Evolutionary conservation across 2,329 filamentous ascomycete genomes (phyloP).

Genomic region (Alternaria novae-zelandiae): DNA sequence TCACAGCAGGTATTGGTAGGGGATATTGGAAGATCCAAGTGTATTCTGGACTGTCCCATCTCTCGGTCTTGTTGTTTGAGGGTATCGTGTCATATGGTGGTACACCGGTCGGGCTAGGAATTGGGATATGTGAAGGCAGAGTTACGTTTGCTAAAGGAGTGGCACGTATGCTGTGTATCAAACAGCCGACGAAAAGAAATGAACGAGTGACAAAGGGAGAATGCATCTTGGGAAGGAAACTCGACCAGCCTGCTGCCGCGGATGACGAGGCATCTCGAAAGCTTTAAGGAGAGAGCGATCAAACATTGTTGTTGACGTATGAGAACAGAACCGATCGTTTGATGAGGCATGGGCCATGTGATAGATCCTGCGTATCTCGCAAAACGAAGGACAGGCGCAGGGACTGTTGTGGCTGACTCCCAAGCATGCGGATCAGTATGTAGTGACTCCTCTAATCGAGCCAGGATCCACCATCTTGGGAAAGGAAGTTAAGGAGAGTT

Average conservation of each 20-base stretch:
- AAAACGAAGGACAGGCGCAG: constrained; percentile 9
- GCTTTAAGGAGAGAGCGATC: constrained; percentile 3
- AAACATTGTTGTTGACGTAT: not conserved
- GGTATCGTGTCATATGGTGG: constrained; percentile 7
- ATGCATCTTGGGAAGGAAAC: constrained; percentile 9
- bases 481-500: constrained; percentile 2
- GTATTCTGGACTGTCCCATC: constrained; percentile 48
- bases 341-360: constrained; percentile 9
- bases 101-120: not conserved
- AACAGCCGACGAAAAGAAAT: constrained; percentile 2
- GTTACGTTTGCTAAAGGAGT: constrained; percentile 9
- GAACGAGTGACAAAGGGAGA: constrained; percentile 9
- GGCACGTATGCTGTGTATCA: constrained; percentile 1
- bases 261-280: not conserved
- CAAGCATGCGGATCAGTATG: constrained; percentile 2
- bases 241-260: not conserved
- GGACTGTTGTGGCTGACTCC: constrained; percentile 1
- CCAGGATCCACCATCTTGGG: constrained; percentile 1
- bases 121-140: not conserved
- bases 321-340: constrained; percentile 3
- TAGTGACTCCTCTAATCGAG: constrained; percentile 3
- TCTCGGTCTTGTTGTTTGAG: constrained; percentile 8
- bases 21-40: constrained; percentile 49
- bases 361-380: not conserved
- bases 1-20: constrained; percentile 55